A percentile compares a stretch with the other conserved stretches of the same genome.
phyloP scores from a whole-genome alignment of 176 grass and related monocot species.

The Themeda triandra region DNA sequence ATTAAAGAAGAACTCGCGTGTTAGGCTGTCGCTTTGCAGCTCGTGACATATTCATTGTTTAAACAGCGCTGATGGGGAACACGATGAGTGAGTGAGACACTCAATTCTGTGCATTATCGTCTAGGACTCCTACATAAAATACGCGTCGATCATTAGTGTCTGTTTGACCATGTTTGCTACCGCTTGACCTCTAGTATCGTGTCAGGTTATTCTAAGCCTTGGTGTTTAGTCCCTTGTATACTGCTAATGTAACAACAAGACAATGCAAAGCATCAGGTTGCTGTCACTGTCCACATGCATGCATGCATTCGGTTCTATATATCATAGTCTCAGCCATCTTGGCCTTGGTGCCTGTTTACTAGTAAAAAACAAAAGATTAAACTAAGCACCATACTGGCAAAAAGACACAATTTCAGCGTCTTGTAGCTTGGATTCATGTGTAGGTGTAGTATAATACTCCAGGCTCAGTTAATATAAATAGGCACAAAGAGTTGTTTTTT shows the following conservation, averaged over 20 bases:
- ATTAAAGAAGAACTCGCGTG: constrained; percentile 7
- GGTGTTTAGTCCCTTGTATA: not conserved
- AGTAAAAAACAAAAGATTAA: not conserved
- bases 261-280: not conserved
- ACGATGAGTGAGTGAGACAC: constrained; percentile 17
- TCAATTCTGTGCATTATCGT: not conserved
- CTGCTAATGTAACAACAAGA: not conserved
- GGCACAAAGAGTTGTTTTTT: not conserved
- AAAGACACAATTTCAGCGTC: not conserved
- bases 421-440: not conserved
- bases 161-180: constrained; percentile 39
- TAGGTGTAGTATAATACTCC: not conserved
- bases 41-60: constrained; percentile 24
- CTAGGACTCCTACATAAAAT: not conserved
- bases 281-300: constrained; percentile 12
- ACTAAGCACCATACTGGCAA: not conserved
- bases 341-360: not conserved
- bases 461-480: not conserved
- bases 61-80: constrained; percentile 25
- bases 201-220: not conserved
- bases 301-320: constrained; percentile 4
- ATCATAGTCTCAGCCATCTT: not conserved
- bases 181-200: constrained; percentile 33
- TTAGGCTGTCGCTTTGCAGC: constrained; percentile 41
- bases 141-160: constrained; percentile 9